phyloP scores from a whole-genome alignment of 129 eudicot genomes.

The Centaurea solstitialis region DNA sequence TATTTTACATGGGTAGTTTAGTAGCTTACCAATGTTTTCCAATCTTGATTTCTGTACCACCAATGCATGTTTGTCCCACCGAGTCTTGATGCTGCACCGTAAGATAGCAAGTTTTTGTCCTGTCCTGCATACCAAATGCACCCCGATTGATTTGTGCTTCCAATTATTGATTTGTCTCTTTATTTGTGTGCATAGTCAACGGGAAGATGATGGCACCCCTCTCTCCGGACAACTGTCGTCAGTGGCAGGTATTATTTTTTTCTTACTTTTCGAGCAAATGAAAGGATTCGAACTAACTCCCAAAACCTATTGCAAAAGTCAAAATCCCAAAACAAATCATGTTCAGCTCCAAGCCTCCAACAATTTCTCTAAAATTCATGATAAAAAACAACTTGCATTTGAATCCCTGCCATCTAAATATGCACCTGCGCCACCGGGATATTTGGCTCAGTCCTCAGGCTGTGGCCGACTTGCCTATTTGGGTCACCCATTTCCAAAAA shows the following conservation, averaged over 20 bases:
- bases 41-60: neutral
- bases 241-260: constrained; percentile 54
- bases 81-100: neutral
- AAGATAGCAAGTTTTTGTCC: neutral
- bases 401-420: too few relatives aligned
- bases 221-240: constrained; percentile 52
- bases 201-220: constrained; percentile 47
- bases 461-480: too few relatives aligned
- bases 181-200: constrained; percentile 50
- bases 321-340: too few relatives aligned
- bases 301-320: too few relatives aligned
- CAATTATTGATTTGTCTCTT: constrained; percentile 15
- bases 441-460: too few relatives aligned
- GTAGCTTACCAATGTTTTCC: neutral
- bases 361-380: too few relatives aligned
- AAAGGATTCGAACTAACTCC: neutral
- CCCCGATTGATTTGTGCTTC: neutral
- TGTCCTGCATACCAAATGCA: neutral
- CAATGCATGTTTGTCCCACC: neutral
- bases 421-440: too few relatives aligned
- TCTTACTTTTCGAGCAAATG: constrained; percentile 1
- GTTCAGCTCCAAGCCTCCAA: neutral
- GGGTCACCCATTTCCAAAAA: too few relatives aligned
- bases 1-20: neutral
- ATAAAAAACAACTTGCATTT: too few relatives aligned